Evolutionary conservation across 2,329 filamentous ascomycete genomes (phyloP), one percentile per base, ranked within the genome.

Genomic region (Trichoderma simmonsii): DNA sequence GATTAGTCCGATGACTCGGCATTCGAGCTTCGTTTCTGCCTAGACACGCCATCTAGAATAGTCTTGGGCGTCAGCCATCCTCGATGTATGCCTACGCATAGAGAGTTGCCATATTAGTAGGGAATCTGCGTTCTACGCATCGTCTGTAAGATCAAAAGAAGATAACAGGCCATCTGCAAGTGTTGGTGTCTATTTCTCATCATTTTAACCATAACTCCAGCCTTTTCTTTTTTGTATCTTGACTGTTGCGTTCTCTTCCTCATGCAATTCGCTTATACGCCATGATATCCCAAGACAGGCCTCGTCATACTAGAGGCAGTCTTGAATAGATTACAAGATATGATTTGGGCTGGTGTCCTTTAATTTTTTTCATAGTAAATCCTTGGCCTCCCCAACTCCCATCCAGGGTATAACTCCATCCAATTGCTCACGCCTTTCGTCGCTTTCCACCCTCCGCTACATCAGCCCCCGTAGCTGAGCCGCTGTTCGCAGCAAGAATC

Each of bases 401-500:
- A 57, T 36, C n/a, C 39, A 12, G 26, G 30, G 28, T 67, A 69
- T 48, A 32, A 51, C 39, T 59, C 6, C 6, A 14, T 32, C 60
- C 12, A 43, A 5, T 34, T 21, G 5, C 28, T 71, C 77, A 85
- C 6, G 78, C 83, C 79, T 86, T 87, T 73, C 85, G 83, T 75
- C 84, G 80, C 81, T 85, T 86, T 60, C 81, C 82, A 3, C 80
- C 82, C 64, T 79, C 80, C n/a, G 75, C 77, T 2, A 78, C 74
- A 39, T 83, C 79, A 2, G 80, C 79, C 4, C 80, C 78, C 34
- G 80, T 79, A 32, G 75, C 73, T 21, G 78, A 74, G 3, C 76
- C 72, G 5, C 28, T 70, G 28, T 79, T 80, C 14, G 81, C 81
- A 6, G 83, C 82, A 24, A 86, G 76, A 66, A 86, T 76, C 12